Evolutionary conservation across 2,329 filamentous ascomycete species (phyloP).

Genomic region (Juglanconis oblonga): DNA sequence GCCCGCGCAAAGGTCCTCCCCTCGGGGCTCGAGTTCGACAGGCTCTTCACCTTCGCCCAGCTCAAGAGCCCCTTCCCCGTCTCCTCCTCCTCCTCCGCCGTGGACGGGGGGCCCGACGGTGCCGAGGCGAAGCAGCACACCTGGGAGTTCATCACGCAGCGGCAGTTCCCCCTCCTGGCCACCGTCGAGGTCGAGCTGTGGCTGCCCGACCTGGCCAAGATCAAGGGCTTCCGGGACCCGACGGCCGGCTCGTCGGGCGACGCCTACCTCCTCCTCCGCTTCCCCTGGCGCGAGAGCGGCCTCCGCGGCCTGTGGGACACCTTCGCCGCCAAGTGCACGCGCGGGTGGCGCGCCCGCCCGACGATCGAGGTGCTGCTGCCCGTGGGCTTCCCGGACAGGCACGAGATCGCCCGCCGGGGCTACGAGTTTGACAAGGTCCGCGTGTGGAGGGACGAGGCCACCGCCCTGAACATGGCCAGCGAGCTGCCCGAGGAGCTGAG

Average conservation of each 20-base stretch:
- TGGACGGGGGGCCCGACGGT: constrained; percentile 30
- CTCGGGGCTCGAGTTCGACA: constrained; percentile 74
- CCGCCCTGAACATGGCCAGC: constrained; percentile 53
- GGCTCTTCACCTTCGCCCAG: constrained; percentile 80
- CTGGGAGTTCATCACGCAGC: constrained; percentile 72
- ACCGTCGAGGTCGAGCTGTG: constrained; percentile 67
- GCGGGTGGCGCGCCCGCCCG: constrained; percentile 47
- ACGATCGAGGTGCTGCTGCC: constrained; percentile 67
- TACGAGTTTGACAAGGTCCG: constrained; percentile 61
- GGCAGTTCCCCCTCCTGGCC: constrained; percentile 68
- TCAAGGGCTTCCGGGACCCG: constrained; percentile 43
- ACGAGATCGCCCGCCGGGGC: constrained; percentile 54
- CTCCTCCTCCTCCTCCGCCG: constrained; percentile 22
- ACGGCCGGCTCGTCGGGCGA: constrained; percentile 43
- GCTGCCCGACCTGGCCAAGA: constrained; percentile 61
- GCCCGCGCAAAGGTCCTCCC: constrained; percentile 60
- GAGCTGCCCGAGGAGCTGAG: constrained; percentile 62
- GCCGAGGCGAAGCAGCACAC: constrained; percentile 40
- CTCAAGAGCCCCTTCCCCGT: constrained; percentile 47
- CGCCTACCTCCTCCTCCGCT: constrained; percentile 64
- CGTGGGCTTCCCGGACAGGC: constrained; percentile 55
- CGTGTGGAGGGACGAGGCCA: constrained; percentile 60
- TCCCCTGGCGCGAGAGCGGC: constrained; percentile 56
- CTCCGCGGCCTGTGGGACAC: constrained; percentile 44
- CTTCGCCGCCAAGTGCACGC: constrained; percentile 48